Base-by-base conservation (phyloP, 345 rosid genomes). In the Kernera saxatilis region DNA sequence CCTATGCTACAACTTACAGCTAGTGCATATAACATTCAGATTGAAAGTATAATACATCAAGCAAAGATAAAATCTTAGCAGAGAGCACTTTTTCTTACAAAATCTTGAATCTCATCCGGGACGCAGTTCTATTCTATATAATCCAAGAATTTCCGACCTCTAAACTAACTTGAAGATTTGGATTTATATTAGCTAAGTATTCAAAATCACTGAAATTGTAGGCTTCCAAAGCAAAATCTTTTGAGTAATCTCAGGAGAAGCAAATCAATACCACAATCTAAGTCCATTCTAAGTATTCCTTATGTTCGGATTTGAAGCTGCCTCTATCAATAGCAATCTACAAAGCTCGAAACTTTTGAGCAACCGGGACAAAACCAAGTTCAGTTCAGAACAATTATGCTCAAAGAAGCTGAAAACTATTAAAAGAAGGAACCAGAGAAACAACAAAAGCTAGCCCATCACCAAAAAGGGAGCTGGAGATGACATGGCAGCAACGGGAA, bases 401-500 rank as follows among this genome's bases (percentile, higher is more conserved):
- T 67, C 62, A 60, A 17, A 41, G 6, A 58, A 44, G 43, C 29
- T 33, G 8, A 8, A 5, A 49, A 7, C 2, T 26, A 67, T 15
- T 13, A 30, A 45, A 33, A 36, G 23, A 57, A 15, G 0, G 22
- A 49, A 53, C 30, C 13, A 63, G 1, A 2, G 4, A n/a, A 23
- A 25, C 40, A 51, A 53, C 27, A 52, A 10, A 39, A 67, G 19
- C 46, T 21, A 56, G 9, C 7, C 5, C 6, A 65, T 40, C 8
- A 49, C 40, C 15, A 73, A 73, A 32, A 59, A 64, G 43, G 44
- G 37, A 73, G 70, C 48, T 54, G 2, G 17, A 64, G 65, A 54
- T 64, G 58, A 63, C 21, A 63, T 15, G 48, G 36, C 46, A 64
- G 15, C 27, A 44, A 18, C 52, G 18, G 21, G 9, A 44, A 64